Evolutionary conservation across 306 rosid species (phyloP).

Genomic region (Pterocarpus macrocarpus): DNA sequence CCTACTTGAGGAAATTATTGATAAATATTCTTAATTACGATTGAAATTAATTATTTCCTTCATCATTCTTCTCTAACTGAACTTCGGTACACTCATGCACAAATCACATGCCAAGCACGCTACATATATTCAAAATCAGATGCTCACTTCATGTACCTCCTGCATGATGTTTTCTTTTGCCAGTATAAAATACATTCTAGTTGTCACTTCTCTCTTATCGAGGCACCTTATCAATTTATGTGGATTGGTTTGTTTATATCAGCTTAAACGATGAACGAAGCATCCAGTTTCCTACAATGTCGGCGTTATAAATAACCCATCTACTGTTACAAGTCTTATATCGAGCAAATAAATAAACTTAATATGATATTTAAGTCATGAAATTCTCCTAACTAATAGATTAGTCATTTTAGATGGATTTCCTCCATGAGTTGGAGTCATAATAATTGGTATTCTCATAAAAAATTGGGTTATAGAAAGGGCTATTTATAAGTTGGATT

Average conservation of each 20-base stretch:
- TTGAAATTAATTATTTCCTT: constrained; percentile 8
- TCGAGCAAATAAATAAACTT: no score
- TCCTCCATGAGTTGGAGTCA: no score
- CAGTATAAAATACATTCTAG: background rate
- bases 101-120: constrained; percentile 8
- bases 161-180: background rate
- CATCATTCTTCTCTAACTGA: constrained; percentile 3
- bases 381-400: no score
- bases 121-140: constrained; percentile 1
- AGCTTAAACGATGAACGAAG: background rate
- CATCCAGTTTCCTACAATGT: constrained; percentile 9
- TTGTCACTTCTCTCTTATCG: constrained; percentile 29
- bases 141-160: background rate
- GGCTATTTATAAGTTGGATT: no score
- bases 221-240: constrained; percentile 9
- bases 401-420: no score
- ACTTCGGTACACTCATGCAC: background rate
- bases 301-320: background rate
- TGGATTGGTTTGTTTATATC: background rate
- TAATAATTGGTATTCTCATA: no score
- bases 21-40: constrained; percentile 2
- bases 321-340: background rate
- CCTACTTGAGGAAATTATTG: constrained; percentile 40
- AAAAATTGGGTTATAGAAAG: no score
- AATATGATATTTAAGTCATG: no score